phyloP scores from a whole-genome alignment of 1,284 basidiomycete genomes.

The Ustilago cynodontis region DNA sequence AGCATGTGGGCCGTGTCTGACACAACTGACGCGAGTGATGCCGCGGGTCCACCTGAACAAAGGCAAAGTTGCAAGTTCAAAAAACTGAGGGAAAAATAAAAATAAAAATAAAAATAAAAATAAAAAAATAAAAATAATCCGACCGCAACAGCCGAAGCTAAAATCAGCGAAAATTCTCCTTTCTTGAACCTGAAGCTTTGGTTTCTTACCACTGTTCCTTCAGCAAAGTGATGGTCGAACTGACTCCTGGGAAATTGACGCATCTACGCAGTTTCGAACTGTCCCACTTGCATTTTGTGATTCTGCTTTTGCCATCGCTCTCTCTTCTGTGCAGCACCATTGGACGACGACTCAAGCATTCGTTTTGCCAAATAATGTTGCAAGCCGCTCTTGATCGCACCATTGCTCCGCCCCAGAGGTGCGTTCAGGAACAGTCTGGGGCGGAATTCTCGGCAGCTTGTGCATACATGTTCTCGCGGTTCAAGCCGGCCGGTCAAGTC shows the following conservation, averaged over 20 bases:
- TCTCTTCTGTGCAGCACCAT: not conserved
- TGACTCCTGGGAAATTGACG: not conserved
- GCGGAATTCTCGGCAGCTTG: constrained; percentile 2
- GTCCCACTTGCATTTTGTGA: not conserved
- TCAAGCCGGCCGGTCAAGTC: not conserved
- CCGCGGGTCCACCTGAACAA: constrained; percentile 15
- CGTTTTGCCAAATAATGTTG: no score
- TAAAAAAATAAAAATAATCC: constrained; percentile 20
- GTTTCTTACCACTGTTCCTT: not conserved
- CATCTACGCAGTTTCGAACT: constrained; percentile 12
- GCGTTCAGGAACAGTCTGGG: not conserved
- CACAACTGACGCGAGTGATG: constrained; percentile 4
- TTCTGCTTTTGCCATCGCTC: constrained; percentile 2
- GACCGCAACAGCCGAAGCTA: constrained; percentile 14
- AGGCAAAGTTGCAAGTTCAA: not conserved
- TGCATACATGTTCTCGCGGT: not conserved
- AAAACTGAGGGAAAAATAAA: constrained; percentile 7
- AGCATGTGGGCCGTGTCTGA: not conserved
- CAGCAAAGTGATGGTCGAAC: no score
- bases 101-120: constrained; percentile 3
- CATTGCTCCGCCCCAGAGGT: not conserved
- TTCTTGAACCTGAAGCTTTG: not conserved
- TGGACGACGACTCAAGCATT: no score
- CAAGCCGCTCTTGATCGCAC: not conserved
- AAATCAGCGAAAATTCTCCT: constrained; percentile 5